Conservation (phyloP, 345 rosid species). For the Gossypium ekmanianum region DNA sequence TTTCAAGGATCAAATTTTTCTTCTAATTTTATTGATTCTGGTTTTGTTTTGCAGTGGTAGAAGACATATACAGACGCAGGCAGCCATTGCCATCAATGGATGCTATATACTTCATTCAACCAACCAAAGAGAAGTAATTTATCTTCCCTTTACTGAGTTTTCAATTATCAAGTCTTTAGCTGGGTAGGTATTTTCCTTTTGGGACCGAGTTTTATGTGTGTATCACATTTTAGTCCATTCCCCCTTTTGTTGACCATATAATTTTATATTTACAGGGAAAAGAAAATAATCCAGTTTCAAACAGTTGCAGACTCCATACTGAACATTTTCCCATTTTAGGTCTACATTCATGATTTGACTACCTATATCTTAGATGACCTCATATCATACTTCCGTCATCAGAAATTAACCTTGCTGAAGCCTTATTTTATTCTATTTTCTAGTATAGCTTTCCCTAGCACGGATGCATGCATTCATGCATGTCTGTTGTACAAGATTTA, state of each 20-base stretch:
- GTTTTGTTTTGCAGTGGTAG: constrained; percentile 69
- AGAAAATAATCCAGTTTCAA: neutral
- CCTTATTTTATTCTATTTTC: neutral
- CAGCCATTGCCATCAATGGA: constrained; percentile 97
- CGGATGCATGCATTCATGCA: neutral
- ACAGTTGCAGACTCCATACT: neutral
- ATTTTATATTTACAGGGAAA: neutral
- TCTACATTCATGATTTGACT: neutral
- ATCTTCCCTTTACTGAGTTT: constrained; percentile 14
- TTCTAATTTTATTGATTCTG: constrained; percentile 11
- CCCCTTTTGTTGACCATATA: neutral
- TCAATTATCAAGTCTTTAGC: constrained; percentile 11
- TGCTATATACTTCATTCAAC: constrained; percentile 97
- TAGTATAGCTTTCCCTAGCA: neutral
- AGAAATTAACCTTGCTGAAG: constrained; percentile 1
- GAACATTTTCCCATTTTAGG: neutral
- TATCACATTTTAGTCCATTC: neutral
- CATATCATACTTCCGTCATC: neutral
- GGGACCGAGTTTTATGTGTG: neutral
- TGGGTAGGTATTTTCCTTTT: neutral
- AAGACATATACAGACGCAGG: constrained; percentile 85
- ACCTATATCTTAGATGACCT: neutral
- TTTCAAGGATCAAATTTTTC: neutral
- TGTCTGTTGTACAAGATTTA: neutral
- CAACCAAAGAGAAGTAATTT: constrained; percentile 89